phyloP scores from a whole-genome alignment of 1,139 yeast genomes.

The Suhomyces chickasaworum region DNA sequence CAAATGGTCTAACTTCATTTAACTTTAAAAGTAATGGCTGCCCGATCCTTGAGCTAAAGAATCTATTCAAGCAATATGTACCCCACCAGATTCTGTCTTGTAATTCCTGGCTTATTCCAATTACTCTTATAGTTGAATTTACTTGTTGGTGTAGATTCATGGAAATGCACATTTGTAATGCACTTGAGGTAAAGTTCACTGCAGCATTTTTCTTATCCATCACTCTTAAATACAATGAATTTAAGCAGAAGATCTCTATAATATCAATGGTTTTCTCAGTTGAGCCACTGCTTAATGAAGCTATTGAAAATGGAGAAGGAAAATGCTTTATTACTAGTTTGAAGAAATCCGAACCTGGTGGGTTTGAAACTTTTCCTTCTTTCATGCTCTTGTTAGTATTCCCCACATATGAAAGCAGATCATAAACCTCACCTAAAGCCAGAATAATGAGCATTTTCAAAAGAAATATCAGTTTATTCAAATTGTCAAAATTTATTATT shows the following conservation, averaged over 20 bases:
- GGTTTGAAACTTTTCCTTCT: background rate
- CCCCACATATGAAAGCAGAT: conserved; percentile 13
- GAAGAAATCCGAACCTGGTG: conserved; percentile 30
- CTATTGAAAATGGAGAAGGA: conserved; percentile 24
- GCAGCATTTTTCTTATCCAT: conserved; percentile 34
- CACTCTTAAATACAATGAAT: conserved; percentile 28
- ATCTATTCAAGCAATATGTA: conserved; percentile 32
- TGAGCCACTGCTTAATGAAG: conserved; percentile 16
- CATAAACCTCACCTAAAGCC: conserved; percentile 29
- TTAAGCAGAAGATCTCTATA: conserved; percentile 29
- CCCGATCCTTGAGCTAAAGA: conserved; percentile 28
- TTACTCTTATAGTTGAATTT: conserved; percentile 6
- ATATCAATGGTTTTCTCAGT: conserved; percentile 22
- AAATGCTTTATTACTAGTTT: conserved; percentile 23
- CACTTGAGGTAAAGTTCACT: conserved; percentile 26
- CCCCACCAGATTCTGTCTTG: conserved; percentile 28
- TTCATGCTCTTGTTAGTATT: background rate
- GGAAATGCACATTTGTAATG: conserved; percentile 31
- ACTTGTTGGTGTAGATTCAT: conserved; percentile 28
- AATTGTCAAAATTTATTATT: conserved; percentile 8
- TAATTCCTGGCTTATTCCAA: conserved; percentile 3
- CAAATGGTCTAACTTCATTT: conserved; percentile 12
- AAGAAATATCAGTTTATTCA: conserved; percentile 19
- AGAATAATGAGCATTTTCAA: conserved; percentile 26
- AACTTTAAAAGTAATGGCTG: conserved; percentile 27